Evolutionary conservation across 2,329 filamentous ascomycete species (phyloP), one percentile per base, ranked within the genome.

Genomic region (Aspergillus versicolor): DNA sequence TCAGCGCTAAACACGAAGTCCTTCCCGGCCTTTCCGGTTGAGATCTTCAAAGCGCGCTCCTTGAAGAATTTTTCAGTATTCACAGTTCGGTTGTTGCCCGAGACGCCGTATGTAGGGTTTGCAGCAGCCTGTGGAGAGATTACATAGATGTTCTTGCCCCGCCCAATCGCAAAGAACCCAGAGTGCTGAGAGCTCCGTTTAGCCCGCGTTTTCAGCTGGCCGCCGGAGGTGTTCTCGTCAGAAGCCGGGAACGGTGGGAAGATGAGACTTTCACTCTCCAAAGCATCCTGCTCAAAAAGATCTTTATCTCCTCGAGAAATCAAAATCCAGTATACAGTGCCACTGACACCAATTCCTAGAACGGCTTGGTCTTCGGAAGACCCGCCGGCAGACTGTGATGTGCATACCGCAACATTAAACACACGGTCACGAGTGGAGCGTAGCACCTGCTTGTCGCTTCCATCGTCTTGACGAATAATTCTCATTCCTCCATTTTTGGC

Each of bases 1-100:
- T 99, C 94, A 73, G 96, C 92, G 74, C 93, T 97, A 77, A 99
- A 99, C 46, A 88, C 89, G 73, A 99, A 99, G 73, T 99, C 94
- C 75, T 99, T 99, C 62, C 92, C 94, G 63, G 94, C 93, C 80
- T 99, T 99, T 65, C 93, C 94, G 61, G 92, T 97, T 65, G 93
- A 91, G 75, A 99, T 96, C 76, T 92, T 95, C 63, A 97, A 80
- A 48, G 90, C 90, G 69, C 90, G 92, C 70, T 97, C 89, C 70
- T 88, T 88, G 63, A 94, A 85, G 62, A 96, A 91, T 69, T 87
- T 89, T 71, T 96, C 92, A 0, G 90, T 94, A 70, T 97, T 90
- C 60, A 96, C 91, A 40, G 80, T 79, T 47, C 83, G 81, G 58
- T 81, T 81, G 43, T 77, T 75, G 12, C 75, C 73, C 48, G 82